phyloP scores from a whole-genome alignment of 2,329 filamentous ascomycete species.

The Chaetomium olivaceum region DNA sequence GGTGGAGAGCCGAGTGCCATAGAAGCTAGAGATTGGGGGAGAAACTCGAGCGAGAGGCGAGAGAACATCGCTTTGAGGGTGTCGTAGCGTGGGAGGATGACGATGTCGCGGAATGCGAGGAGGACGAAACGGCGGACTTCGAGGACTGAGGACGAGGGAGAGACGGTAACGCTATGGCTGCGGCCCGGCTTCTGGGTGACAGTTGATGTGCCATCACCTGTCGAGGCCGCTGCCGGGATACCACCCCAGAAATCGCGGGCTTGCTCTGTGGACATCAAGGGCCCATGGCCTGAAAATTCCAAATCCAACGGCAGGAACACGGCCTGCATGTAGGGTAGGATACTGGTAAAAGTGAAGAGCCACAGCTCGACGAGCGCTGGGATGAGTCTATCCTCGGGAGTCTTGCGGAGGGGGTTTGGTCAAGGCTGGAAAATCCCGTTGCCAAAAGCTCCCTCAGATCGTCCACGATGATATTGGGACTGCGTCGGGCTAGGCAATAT shows the following conservation, averaged over 20 bases:
- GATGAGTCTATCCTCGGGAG: slow-evolving; percentile 85
- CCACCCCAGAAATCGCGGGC: slow-evolving; percentile 90
- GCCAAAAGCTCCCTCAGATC: slow-evolving; percentile 72
- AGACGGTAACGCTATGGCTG: slow-evolving; percentile 43
- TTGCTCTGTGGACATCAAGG: slow-evolving; percentile 74
- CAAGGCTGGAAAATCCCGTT: slow-evolving; percentile 84
- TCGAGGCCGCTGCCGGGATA: slow-evolving; percentile 49
- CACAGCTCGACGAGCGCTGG: slow-evolving; percentile 89
- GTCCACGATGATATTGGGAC: slow-evolving; percentile 70
- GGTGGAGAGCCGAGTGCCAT: slow-evolving; percentile 55
- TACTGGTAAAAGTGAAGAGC: slow-evolving; percentile 87
- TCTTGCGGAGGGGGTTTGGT: slow-evolving; percentile 75
- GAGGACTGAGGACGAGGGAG: slow-evolving; percentile 57
- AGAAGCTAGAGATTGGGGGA: slow-evolving; percentile 55
- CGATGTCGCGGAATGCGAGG: slow-evolving; percentile 80
- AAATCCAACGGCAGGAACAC: slow-evolving; percentile 92
- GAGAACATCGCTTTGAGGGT: slow-evolving; percentile 88
- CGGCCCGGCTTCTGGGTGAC: slow-evolving; percentile 34
- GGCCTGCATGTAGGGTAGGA: slow-evolving; percentile 91
- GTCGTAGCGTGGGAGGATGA: slow-evolving; percentile 88
- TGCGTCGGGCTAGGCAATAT: slow-evolving; percentile 72
- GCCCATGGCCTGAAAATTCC: slow-evolving; percentile 83
- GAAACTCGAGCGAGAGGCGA: slow-evolving; percentile 79
- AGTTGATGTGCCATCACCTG: slow-evolving; percentile 34
- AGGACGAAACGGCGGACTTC: slow-evolving; percentile 89